Evolutionary conservation across 208 protist species (phyloP).

Genomic region (Wallacemonas sp.): DNA sequence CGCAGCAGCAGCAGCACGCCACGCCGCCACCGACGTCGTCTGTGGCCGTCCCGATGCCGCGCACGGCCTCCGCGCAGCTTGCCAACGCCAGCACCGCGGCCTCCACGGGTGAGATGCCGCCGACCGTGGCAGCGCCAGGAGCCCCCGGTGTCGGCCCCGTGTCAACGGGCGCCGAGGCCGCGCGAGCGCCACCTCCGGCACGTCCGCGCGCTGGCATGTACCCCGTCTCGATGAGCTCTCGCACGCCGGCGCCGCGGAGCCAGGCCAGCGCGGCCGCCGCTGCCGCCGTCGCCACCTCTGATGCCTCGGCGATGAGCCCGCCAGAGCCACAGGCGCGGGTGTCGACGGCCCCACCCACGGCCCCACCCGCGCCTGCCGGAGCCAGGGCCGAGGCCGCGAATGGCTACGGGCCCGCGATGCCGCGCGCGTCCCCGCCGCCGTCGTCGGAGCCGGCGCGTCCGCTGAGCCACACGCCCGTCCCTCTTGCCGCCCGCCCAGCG

Average conservation of each 20-base stretch:
- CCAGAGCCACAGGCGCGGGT: neutral
- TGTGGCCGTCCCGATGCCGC: conserved; percentile 21
- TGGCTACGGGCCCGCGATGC: no score
- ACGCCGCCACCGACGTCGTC: conserved; percentile 14
- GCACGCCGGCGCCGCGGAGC: conserved; percentile 9
- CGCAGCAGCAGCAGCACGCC: conserved; percentile 17
- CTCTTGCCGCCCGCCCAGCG: neutral
- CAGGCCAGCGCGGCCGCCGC: neutral
- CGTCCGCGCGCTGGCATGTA: neutral
- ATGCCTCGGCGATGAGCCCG: neutral
- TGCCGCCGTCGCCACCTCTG: neutral
- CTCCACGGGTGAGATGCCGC: neutral
- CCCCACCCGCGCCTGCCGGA: no score
- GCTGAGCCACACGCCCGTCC: no score
- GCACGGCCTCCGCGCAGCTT: conserved; percentile 17
- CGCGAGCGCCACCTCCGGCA: neutral
- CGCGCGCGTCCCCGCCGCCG: no score
- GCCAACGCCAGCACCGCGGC: conserved; percentile 12
- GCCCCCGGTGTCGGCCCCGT: neutral
- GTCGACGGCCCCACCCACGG: neutral
- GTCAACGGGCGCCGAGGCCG: neutral
- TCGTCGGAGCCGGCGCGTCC: no score
- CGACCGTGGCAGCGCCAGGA: neutral
- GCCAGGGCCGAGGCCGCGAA: no score
- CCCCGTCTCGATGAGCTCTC: neutral